phyloP scores from a whole-genome alignment of 495 filamentous ascomycete genomes.

The Penicillium tannophilum region DNA sequence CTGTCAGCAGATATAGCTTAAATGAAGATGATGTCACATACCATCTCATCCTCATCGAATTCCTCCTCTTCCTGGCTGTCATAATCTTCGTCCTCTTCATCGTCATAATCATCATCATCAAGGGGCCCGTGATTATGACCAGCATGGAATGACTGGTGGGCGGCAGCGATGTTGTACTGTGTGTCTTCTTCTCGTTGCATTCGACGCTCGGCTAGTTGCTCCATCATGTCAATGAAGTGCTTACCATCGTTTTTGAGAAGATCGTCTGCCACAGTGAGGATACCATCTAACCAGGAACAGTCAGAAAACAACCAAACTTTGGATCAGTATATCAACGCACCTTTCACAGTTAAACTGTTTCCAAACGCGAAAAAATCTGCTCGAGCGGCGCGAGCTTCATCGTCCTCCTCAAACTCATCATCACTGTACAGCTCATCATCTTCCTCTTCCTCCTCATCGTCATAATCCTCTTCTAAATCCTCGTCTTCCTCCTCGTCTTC shows the following conservation, averaged over 20 bases:
- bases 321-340: constrained; percentile 50
- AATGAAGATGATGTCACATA: constrained; percentile 26
- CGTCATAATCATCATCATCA: constrained; percentile 74
- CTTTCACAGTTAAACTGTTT: constrained; percentile 94
- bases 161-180: constrained; percentile 61
- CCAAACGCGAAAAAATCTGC: constrained; percentile 96
- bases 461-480: constrained; percentile 60
- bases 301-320: constrained; percentile 35
- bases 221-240: constrained; percentile 99
- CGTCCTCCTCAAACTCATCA: constrained; percentile 56
- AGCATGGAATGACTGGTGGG: constrained; percentile 62
- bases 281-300: constrained; percentile 69
- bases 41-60: constrained; percentile 85
- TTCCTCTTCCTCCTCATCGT: constrained; percentile 54
- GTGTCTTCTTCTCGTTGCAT: constrained; percentile 97
- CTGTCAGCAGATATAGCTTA: not conserved
- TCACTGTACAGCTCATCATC: constrained; percentile 57
- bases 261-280: constrained; percentile 98
- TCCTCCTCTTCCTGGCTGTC: constrained; percentile 87
- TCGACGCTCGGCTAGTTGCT: constrained; percentile 93
- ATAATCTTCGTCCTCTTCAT: constrained; percentile 85
- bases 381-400: constrained; percentile 52
- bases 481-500: constrained; percentile 68
- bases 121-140: constrained; percentile 66
- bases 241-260: constrained; percentile 98